Conservation (phyloP, 345 rosid species). For the Cardamine chenopodiifolia region DNA sequence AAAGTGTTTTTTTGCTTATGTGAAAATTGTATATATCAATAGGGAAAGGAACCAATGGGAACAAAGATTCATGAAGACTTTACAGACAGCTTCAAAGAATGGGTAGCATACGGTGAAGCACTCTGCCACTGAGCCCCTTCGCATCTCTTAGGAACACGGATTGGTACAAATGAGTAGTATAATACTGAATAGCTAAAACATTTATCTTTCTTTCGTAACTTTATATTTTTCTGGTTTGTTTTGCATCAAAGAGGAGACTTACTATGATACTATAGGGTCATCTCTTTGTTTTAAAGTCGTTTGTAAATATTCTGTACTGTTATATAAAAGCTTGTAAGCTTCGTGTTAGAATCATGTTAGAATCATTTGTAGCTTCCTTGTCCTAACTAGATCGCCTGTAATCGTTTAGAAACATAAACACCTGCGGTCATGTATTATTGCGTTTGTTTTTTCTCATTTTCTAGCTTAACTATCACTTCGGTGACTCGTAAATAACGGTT, state of each 20-base stretch:
- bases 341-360: not conserved
- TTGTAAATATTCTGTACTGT: constrained; percentile 20
- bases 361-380: not conserved
- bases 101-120: constrained; percentile 79
- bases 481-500: not conserved
- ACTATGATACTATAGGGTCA: not conserved
- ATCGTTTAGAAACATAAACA: not conserved
- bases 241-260: not conserved
- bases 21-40: not conserved
- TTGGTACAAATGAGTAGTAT: constrained; percentile 24
- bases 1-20: not conserved
- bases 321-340: constrained; percentile 23
- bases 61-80: constrained; percentile 59
- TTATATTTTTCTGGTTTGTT: not conserved
- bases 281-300: not conserved
- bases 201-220: not conserved
- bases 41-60: constrained; percentile 61
- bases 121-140: constrained; percentile 57
- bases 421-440: not conserved
- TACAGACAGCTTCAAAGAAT: constrained; percentile 67
- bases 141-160: constrained; percentile 22
- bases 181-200: constrained; percentile 21
- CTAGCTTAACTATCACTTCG: too few species aligned
- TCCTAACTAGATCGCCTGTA: not conserved
- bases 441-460: not conserved